Percentiles rank a stretch among this genome's conserved stretches.
Conservation (phyloP, 1,284 basidiomycete genomes). For the Sporisorium scitamineum region DNA sequence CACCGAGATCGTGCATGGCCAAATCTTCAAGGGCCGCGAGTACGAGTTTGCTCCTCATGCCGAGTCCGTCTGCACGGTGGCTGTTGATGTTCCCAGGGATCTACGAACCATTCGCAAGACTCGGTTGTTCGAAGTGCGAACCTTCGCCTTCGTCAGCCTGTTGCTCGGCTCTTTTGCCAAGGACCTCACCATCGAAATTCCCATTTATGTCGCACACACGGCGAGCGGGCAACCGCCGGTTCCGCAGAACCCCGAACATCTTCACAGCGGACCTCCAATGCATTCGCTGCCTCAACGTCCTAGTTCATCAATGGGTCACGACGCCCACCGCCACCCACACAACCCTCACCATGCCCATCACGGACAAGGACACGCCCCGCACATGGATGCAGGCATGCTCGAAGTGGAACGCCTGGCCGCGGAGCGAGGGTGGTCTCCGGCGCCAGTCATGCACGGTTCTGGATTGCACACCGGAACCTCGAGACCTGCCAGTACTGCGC, state of each 20-base stretch:
- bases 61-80: conserved; percentile 54
- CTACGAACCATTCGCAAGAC: conserved; percentile 62
- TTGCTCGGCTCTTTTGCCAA: conserved; percentile 63
- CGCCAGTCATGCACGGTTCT: conserved; percentile 28
- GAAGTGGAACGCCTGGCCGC: conserved; percentile 48
- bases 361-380: conserved; percentile 9
- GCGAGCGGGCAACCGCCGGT: conserved; percentile 44
- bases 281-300: conserved; percentile 32
- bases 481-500: conserved; percentile 48
- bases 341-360: conserved; percentile 22
- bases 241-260: conserved; percentile 6
- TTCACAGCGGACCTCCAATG: conserved; percentile 16
- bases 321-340: conserved; percentile 18
- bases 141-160: conserved; percentile 51
- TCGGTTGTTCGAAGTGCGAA: conserved; percentile 58
- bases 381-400: conserved; percentile 41
- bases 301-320: conserved; percentile 40
- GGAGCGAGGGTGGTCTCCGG: conserved; percentile 62
- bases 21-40: conserved; percentile 59
- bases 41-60: conserved; percentile 59
- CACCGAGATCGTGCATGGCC: conserved; percentile 60
- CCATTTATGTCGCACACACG: conserved; percentile 60
- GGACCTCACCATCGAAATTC: conserved; percentile 60
- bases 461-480: conserved; percentile 10
- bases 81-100: conserved; percentile 59